These are phyloP conservation scores for Agarophyton chilense DNA, from an alignment of 23 red algal genomes.

Conservation along the genomic window DNA sequence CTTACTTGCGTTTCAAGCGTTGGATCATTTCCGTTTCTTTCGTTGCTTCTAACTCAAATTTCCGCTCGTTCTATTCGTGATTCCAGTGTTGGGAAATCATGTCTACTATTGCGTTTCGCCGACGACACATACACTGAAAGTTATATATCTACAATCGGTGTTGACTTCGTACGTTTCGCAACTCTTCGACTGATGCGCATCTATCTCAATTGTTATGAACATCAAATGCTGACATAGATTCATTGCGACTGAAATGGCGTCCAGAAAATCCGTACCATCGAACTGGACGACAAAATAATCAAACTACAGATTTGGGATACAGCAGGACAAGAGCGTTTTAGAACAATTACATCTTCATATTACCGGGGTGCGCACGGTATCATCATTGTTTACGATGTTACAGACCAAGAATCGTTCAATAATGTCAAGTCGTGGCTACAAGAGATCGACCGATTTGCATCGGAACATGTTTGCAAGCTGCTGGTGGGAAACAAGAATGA, in stretches of 20 bases:
- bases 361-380: slow-evolving; percentile 99
- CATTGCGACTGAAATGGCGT: neutral
- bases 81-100: slow-evolving; percentile 80
- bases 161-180: slow-evolving; percentile 94
- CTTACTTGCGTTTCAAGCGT: neutral
- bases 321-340: slow-evolving; percentile 99
- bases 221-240: neutral
- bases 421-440: slow-evolving; percentile 98
- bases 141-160: slow-evolving; percentile 98
- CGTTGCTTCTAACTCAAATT: neutral
- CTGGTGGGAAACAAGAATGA: slow-evolving; percentile 99
- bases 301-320: slow-evolving; percentile 99
- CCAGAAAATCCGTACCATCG: slow-evolving; percentile 98
- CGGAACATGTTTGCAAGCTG: slow-evolving; percentile 95
- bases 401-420: slow-evolving; percentile 96
- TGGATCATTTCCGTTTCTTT: neutral
- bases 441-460: slow-evolving; percentile 95
- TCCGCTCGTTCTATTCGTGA: neutral
- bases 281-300: slow-evolving; percentile 96
- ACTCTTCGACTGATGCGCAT: neutral
- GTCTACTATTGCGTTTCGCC: slow-evolving; percentile 95
- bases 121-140: slow-evolving; percentile 96
- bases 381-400: slow-evolving; percentile 99
- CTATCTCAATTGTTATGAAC: neutral
- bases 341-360: slow-evolving; percentile 98